A percentile compares a stretch with the other conserved stretches of the same genome.
phyloP scores from a whole-genome alignment of 495 filamentous ascomycete species.

The Aspergillus egyptiacus region DNA sequence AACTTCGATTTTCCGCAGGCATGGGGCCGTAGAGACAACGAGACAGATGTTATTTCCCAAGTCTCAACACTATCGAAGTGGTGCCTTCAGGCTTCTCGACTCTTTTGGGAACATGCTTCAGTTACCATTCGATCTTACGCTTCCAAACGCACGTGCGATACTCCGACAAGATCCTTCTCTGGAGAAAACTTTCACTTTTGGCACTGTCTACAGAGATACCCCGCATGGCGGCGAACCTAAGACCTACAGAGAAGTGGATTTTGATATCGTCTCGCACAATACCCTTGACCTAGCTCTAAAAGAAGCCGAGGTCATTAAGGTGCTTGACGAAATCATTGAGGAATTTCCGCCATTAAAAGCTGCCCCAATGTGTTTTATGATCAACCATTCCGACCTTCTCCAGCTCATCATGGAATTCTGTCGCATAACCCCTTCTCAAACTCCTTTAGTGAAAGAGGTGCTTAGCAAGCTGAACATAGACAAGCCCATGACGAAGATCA shows the following conservation, averaged over 20 bases:
- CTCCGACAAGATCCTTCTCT: constrained; percentile 62
- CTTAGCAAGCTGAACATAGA: constrained; percentile 84
- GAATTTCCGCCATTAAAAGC: constrained; percentile 69
- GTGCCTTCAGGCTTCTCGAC: constrained; percentile 72
- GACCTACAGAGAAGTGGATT: constrained; percentile 84
- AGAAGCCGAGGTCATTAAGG: constrained; percentile 92
- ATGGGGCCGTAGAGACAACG: constrained; percentile 80
- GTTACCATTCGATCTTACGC: constrained; percentile 83
- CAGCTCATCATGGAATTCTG: constrained; percentile 84
- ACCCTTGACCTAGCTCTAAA: constrained; percentile 78
- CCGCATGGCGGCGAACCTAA: constrained; percentile 71
- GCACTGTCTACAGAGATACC: constrained; percentile 79
- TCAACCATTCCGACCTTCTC: constrained; percentile 84
- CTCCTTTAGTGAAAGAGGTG: constrained; percentile 69
- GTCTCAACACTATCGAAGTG: constrained; percentile 68
- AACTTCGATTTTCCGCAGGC: constrained; percentile 74
- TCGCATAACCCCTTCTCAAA: constrained; percentile 61
- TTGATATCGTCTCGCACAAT: constrained; percentile 82
- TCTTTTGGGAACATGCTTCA: constrained; percentile 79
- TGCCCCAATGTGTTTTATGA: constrained; percentile 77
- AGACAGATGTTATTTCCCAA: constrained; percentile 73
- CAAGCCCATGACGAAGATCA: constrained; percentile 78
- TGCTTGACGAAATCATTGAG: constrained; percentile 82
- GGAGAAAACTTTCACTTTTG: constrained; percentile 81
- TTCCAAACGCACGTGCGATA: constrained; percentile 82